Conservation (phyloP, 2,329 filamentous ascomycete species). For the Colletotrichum melonis region DNA sequence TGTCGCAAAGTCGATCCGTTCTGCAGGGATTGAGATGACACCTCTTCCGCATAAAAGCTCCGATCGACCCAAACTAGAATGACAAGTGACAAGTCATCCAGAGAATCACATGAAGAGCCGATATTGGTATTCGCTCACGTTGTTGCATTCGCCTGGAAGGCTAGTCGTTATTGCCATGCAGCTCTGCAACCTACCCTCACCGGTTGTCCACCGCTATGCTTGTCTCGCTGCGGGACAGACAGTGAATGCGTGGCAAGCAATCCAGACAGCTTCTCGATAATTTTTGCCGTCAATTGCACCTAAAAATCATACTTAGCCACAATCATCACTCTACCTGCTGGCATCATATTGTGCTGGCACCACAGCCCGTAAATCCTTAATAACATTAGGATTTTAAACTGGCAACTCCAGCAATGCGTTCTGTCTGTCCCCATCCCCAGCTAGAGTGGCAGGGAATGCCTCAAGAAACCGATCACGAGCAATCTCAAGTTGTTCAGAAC, state of each 20-base stretch:
- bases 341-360: background rate
- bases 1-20: background rate
- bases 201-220: background rate
- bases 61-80: background rate
- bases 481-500: background rate
- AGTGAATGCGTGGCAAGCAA: background rate
- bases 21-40: background rate
- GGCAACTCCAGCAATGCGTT: background rate
- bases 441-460: background rate
- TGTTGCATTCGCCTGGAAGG: background rate
- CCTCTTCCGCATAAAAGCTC: constrained; percentile 4
- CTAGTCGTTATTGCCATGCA: background rate
- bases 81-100: constrained; percentile 1
- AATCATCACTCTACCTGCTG: background rate
- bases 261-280: background rate
- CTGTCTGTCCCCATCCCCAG: too few species aligned
- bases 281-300: background rate
- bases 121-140: too few species aligned
- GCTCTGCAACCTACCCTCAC: background rate
- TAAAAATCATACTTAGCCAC: background rate
- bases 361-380: too few species aligned
- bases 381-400: background rate
- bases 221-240: background rate
- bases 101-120: background rate
- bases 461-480: background rate